Percentiles rank a stretch among this genome's conserved stretches.
phyloP scores from a whole-genome alignment of 2,329 filamentous ascomycete species.

The Westerdykella sp. region DNA sequence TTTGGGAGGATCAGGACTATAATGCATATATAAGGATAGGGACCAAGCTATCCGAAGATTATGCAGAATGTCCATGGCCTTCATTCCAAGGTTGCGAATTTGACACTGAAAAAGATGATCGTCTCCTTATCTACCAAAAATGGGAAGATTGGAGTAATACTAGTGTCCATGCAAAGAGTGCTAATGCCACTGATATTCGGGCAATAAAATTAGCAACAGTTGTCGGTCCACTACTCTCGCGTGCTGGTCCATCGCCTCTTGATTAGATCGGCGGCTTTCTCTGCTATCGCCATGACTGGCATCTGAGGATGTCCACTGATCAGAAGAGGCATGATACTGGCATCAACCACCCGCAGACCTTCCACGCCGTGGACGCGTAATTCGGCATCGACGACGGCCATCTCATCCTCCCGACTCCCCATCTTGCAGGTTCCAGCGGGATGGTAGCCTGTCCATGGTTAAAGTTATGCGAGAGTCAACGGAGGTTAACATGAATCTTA shows the following conservation, averaged over 20 bases:
- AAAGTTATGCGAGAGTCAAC: background rate
- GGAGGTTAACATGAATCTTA: background rate
- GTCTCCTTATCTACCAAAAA: no score
- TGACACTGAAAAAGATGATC: no score
- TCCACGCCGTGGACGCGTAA: conserved; percentile 21
- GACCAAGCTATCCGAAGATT: no score
- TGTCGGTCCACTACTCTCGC: no score
- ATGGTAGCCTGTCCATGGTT: conserved; percentile 31
- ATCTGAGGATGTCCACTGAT: conserved; percentile 21
- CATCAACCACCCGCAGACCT: conserved; percentile 27
- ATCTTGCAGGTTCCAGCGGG: conserved; percentile 56
- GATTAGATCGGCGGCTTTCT: conserved; percentile 30
- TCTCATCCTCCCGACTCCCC: conserved; percentile 26
- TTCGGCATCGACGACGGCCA: conserved; percentile 23
- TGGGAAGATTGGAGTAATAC: no score
- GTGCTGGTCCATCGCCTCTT: conserved; percentile 10
- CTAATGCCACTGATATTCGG: no score
- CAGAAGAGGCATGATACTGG: conserved; percentile 26
- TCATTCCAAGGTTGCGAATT: no score
- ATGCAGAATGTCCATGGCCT: no score
- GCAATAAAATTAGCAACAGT: no score
- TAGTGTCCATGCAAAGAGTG: no score
- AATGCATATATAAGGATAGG: no score
- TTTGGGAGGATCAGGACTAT: no score
- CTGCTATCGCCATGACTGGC: conserved; percentile 25